Base-by-base conservation (phyloP, 805 yeast species). In the Tetrapisispora pingtungensis region DNA sequence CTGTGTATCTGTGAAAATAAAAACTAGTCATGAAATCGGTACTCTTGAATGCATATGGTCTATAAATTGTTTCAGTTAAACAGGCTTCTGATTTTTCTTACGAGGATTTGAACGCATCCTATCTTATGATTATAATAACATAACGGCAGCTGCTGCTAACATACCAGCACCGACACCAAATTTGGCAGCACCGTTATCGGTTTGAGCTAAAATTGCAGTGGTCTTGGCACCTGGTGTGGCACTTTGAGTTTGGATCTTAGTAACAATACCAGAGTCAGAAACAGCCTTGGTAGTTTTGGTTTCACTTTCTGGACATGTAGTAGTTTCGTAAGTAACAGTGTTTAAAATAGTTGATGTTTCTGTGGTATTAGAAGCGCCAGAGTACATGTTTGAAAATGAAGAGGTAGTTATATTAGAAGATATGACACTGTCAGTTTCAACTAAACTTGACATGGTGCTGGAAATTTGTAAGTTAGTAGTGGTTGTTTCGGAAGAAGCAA, bases 371-470 rank as follows among this genome's bases (percentile, higher is more conserved):
- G 30, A 8, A 10, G n/a, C 14, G 4, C 15, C 20, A 10, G 37
- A 8, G 10, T 27, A 17, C 17, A 30, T 32, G 18, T 27, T 26
- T 15, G 35, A 24, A 15, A n/a, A 30, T 31, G 50, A 49, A 28
- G 48, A 45, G 49, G 43, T 41, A 31, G 61, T 57, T 33, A 57
- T 54, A 52, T 53, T 54, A 37, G 49, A 54, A 32, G 62, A 55
- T 22, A 60, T 63, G 36, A 53, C 48, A 40, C 58, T 58, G 31
- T 10, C 12, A 28, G 31, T 7, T 28, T 28, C 31, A 28, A 4
- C 13, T 4, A 14, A 7, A 28, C 14, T 14, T 4, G 31, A 28
- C 6, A 28, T 22, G 26, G 5, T 8, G 8, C 7, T 22, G 8
- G 26, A 22, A 8, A 22, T 8, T 22, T 22, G 26, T 22, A 8